A percentile compares a stretch with the other conserved stretches of the same genome.
phyloP scores from a whole-genome alignment of 2,329 filamentous ascomycete species.

The Pestalotiopsis sp. region DNA sequence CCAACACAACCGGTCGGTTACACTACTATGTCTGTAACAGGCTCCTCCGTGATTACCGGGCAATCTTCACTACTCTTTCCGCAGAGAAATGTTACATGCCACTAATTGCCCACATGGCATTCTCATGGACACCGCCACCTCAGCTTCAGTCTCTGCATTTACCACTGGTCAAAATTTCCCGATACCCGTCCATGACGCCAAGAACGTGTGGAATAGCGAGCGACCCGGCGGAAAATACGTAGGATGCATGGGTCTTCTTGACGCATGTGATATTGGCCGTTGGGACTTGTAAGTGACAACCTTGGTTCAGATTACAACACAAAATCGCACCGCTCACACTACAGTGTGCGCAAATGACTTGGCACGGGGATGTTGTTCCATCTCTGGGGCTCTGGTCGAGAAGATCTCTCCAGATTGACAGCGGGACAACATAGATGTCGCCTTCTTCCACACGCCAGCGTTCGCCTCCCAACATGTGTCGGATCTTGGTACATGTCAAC shows the following conservation, averaged over 20 bases:
- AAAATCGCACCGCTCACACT: not conserved
- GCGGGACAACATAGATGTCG: not conserved
- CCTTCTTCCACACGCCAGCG: not conserved
- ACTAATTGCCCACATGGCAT: not conserved
- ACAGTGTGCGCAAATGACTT: not conserved
- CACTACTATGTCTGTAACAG: not conserved
- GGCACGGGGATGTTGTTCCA: not conserved
- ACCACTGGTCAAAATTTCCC: not conserved
- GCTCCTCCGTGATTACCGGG: not conserved
- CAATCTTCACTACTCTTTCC: not conserved
- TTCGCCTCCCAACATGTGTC: not conserved
- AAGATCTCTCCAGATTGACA: not conserved
- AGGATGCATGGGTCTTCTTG: not conserved
- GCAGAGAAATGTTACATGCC: not conserved
- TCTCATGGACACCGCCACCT: not conserved
- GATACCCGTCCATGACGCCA: not conserved
- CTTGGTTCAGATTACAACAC: not conserved
- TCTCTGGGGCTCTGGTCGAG: not conserved
- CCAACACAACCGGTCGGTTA: not conserved
- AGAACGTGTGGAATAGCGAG: not conserved
- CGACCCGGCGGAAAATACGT: not conserved
- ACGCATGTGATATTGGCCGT: not conserved
- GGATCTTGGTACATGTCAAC: not conserved
- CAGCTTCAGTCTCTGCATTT: not conserved
- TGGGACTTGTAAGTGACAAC: not conserved